Conservation (phyloP, 306 rosid species). For the Ochetophila trinervis region DNA sequence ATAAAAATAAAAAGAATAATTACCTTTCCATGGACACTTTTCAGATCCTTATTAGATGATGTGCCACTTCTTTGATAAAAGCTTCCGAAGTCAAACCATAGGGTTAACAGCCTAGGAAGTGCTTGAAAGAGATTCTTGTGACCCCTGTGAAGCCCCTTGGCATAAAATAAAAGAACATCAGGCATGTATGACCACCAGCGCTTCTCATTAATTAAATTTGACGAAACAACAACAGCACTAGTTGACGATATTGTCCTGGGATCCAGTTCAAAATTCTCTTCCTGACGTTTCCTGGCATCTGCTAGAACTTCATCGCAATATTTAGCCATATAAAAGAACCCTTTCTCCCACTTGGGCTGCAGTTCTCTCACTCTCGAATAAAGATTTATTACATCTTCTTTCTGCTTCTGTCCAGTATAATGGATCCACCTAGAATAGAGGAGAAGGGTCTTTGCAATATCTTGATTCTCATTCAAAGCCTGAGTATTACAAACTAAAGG, state of each 20-base stretch:
- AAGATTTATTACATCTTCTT: conserved; percentile 82
- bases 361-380: conserved; percentile 87
- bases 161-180: conserved; percentile 86
- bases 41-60: conserved; percentile 57
- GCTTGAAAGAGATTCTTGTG: conserved; percentile 97
- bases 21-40: conserved; percentile 60
- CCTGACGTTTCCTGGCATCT: conserved; percentile 96
- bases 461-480: conserved; percentile 61
- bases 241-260: conserved; percentile 48
- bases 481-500: conserved; percentile 62
- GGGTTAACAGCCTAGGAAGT: conserved; percentile 91
- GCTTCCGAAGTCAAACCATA: conserved; percentile 97
- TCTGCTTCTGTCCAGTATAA: conserved; percentile 98
- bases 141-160: conserved; percentile 91
- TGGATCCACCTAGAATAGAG: conserved; percentile 94
- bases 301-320: conserved; percentile 90
- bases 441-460: conserved; percentile 87
- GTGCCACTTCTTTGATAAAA: conserved; percentile 63
- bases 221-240: conserved; percentile 49
- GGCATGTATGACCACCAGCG: conserved; percentile 86
- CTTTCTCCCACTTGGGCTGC: conserved; percentile 97
- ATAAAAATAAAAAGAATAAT: not conserved
- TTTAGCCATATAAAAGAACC: conserved; percentile 85
- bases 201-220: conserved; percentile 63
- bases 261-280: conserved; percentile 59